Percentiles rank a stretch among this genome's conserved stretches.
Evolutionary conservation across 257 asterid species (phyloP).

Genomic region (Plantago major): DNA sequence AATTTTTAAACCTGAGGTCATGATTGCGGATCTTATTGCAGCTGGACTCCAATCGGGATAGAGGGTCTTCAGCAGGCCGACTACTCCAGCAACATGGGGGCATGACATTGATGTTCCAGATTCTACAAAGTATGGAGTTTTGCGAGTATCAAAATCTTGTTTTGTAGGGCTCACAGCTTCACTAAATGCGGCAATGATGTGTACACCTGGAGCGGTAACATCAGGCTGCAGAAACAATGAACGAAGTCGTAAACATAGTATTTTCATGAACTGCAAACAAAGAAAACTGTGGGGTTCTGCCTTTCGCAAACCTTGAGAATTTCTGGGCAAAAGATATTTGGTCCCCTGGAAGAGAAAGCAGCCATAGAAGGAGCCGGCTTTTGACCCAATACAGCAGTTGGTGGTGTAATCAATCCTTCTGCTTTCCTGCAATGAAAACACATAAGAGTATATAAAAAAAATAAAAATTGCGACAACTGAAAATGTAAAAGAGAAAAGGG

Average conservation of each 20-base stretch:
- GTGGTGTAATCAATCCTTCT: constrained; percentile 45
- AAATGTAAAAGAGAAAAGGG: no score
- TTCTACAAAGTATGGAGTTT: constrained; percentile 18
- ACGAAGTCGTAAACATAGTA: no score
- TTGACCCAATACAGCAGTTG: constrained; percentile 47
- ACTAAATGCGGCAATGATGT: constrained; percentile 49
- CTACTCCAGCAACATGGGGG: constrained; percentile 66
- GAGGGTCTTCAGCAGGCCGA: constrained; percentile 43
- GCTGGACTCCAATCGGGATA: constrained; percentile 66
- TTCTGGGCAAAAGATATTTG: constrained; percentile 60
- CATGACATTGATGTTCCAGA: constrained; percentile 73
- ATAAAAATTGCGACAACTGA: no score
- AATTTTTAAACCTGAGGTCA: constrained; percentile 35
- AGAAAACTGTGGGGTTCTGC: no score
- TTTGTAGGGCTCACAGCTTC: constrained; percentile 28
- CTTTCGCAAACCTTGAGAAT: constrained; percentile 55
- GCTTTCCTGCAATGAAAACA: constrained; percentile 38
- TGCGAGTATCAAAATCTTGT: constrained; percentile 22
- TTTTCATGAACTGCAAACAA: no score
- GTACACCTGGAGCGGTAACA: constrained; percentile 65
- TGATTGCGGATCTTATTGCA: constrained; percentile 57
- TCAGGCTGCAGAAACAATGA: constrained; percentile 45
- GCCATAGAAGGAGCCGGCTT: constrained; percentile 95
- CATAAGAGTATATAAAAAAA: no score
- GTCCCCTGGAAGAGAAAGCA: constrained; percentile 86